Evolutionary conservation across 345 rosid species (phyloP).

Genomic region (Rhodamnia argentea): DNA sequence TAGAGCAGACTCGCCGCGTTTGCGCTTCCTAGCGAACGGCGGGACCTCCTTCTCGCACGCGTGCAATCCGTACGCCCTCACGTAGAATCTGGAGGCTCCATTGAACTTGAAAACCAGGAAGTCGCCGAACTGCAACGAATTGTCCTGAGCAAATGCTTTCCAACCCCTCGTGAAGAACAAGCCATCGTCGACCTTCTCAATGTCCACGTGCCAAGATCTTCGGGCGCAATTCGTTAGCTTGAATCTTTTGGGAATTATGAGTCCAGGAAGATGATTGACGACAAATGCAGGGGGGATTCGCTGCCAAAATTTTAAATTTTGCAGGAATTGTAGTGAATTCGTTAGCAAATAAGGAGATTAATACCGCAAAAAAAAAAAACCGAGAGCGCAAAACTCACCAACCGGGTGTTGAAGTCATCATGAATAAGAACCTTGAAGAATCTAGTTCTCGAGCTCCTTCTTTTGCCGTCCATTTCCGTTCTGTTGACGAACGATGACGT

Average conservation of each 20-base stretch:
- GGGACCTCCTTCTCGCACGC: constrained; percentile 7
- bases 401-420: too few species aligned
- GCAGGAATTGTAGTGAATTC: too few species aligned
- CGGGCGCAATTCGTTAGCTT: neutral
- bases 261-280: neutral
- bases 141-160: constrained; percentile 5
- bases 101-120: constrained; percentile 12
- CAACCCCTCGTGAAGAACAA: constrained; percentile 16
- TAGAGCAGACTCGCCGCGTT: neutral
- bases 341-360: too few species aligned
- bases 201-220: constrained; percentile 10
- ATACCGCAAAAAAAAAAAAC: too few species aligned
- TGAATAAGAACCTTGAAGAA: too few species aligned
- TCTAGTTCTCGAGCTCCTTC: too few species aligned
- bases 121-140: constrained; percentile 5
- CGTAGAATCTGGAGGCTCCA: constrained; percentile 1
- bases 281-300: too few species aligned
- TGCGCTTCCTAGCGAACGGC: neutral
- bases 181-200: neutral
- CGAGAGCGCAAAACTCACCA: too few species aligned
- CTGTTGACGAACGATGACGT: too few species aligned
- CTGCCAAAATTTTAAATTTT: too few species aligned
- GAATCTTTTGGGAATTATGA: neutral
- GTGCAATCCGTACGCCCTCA: constrained; percentile 3
- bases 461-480: too few species aligned